Percentiles rank a stretch among this genome's conserved stretches.
phyloP scores from a whole-genome alignment of 2,329 filamentous ascomycete genomes.

The Sporothrix phasma region DNA sequence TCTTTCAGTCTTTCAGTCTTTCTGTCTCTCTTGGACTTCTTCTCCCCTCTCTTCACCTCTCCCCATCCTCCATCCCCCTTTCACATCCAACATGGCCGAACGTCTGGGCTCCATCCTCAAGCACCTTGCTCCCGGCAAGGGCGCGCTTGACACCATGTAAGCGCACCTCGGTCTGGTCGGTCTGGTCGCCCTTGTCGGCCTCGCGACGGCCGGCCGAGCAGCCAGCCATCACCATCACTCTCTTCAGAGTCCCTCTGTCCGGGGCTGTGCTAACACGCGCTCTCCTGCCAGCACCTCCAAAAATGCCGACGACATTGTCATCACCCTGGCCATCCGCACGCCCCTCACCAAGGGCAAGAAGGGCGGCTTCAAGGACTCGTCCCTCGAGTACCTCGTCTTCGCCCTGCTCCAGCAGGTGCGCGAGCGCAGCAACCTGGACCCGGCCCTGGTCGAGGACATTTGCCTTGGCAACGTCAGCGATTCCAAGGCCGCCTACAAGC shows the following conservation, averaged over 20 bases:
- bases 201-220: no score
- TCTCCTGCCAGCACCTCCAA: slow-evolving; percentile 83
- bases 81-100: slow-evolving; percentile 45
- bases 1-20: not conserved
- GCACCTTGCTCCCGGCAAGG: slow-evolving; percentile 65
- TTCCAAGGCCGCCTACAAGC: slow-evolving; percentile 78
- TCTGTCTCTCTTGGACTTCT: not conserved
- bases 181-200: no score
- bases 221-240: no score
- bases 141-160: slow-evolving; percentile 64
- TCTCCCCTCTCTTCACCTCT: not conserved
- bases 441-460: slow-evolving; percentile 76
- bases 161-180: not conserved
- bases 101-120: slow-evolving; percentile 79
- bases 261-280: no score
- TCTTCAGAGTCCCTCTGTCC: no score
- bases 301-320: slow-evolving; percentile 93
- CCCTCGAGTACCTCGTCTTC: slow-evolving; percentile 77
- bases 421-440: slow-evolving; percentile 66
- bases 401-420: slow-evolving; percentile 69
- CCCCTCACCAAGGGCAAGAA: slow-evolving; percentile 81
- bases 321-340: slow-evolving; percentile 83
- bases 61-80: not conserved
- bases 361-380: slow-evolving; percentile 91
- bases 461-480: slow-evolving; percentile 88